Evolutionary conservation across 106 monocot genomes (phyloP).

Genomic region (Dioscorea dumetorum): DNA sequence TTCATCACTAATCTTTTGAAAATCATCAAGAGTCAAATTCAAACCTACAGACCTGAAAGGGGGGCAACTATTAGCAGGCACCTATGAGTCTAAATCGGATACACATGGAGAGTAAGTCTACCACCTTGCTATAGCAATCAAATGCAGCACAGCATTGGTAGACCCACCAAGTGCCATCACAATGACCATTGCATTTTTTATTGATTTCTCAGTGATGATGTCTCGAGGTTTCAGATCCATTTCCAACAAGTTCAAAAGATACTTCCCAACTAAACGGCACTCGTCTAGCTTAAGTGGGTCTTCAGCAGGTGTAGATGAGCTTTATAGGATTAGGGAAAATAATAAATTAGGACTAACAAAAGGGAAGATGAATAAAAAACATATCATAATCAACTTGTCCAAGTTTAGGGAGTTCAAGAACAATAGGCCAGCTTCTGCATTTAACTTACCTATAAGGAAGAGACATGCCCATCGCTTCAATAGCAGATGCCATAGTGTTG

Average conservation of each 20-base stretch:
- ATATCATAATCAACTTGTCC: background rate
- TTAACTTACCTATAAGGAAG: conserved; percentile 57
- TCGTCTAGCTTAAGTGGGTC: conserved; percentile 90
- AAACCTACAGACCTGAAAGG: conserved; percentile 85
- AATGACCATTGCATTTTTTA: conserved; percentile 91
- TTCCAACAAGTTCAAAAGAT: conserved; percentile 77
- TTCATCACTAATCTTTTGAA: conserved; percentile 88
- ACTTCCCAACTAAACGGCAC: conserved; percentile 85
- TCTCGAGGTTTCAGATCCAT: conserved; percentile 95
- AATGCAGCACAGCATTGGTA: conserved; percentile 97
- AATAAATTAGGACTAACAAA: background rate
- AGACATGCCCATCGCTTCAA: conserved; percentile 97
- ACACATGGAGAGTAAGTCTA: too few species aligned
- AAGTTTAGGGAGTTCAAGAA: too few species aligned
- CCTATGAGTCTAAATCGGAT: too few species aligned
- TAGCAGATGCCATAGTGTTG: conserved; percentile 98
- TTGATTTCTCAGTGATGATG: conserved; percentile 89
- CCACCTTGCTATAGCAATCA: conserved; percentile 97
- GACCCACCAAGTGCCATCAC: conserved; percentile 98
- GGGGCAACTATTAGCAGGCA: conserved; percentile 2
- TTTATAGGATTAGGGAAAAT: conserved; percentile 10
- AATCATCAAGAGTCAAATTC: conserved; percentile 86
- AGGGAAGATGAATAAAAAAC: background rate
- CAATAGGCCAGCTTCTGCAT: too few species aligned
- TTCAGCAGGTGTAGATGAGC: conserved; percentile 95